Evolutionary conservation across 495 filamentous ascomycete genomes (phyloP).

Genomic region (Aspergillus carlsbadensis): DNA sequence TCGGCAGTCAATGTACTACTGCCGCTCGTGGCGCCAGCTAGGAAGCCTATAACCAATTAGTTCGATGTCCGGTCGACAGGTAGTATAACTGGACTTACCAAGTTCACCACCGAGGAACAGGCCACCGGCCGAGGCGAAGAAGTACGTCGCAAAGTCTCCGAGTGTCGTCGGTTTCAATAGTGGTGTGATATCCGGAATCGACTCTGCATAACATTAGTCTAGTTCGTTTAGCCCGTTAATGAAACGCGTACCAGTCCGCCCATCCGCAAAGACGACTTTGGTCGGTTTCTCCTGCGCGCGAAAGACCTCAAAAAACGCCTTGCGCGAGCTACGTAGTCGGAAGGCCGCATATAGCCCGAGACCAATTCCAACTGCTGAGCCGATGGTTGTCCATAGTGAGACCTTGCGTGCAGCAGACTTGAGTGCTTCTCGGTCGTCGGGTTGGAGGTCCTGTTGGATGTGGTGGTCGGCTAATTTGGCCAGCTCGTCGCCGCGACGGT

Average conservation of each 20-base stretch:
- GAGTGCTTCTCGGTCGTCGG: conserved; percentile 59
- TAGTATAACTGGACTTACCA: conserved; percentile 22
- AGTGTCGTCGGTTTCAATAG: conserved; percentile 54
- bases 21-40: conserved; percentile 53
- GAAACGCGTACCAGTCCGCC: conserved; percentile 47
- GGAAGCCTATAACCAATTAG: conserved; percentile 40
- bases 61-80: background rate
- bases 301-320: conserved; percentile 58
- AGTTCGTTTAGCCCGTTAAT: background rate
- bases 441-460: conserved; percentile 58
- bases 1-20: conserved; percentile 52
- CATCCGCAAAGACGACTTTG: conserved; percentile 60
- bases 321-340: conserved; percentile 52
- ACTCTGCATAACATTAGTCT: conserved; percentile 39
- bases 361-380: conserved; percentile 57
- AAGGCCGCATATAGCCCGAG: conserved; percentile 59
- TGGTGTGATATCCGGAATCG: conserved; percentile 59
- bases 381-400: conserved; percentile 53
- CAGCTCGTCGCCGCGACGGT: conserved; percentile 52
- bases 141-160: conserved; percentile 62
- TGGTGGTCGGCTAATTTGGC: conserved; percentile 60
- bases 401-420: conserved; percentile 52
- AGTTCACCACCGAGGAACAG: conserved; percentile 64
- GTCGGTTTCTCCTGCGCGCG: conserved; percentile 57
- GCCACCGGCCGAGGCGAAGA: conserved; percentile 60